phyloP scores from a whole-genome alignment of 768 basidiomycete genomes.

The Rhizopogon vesiculosus region DNA sequence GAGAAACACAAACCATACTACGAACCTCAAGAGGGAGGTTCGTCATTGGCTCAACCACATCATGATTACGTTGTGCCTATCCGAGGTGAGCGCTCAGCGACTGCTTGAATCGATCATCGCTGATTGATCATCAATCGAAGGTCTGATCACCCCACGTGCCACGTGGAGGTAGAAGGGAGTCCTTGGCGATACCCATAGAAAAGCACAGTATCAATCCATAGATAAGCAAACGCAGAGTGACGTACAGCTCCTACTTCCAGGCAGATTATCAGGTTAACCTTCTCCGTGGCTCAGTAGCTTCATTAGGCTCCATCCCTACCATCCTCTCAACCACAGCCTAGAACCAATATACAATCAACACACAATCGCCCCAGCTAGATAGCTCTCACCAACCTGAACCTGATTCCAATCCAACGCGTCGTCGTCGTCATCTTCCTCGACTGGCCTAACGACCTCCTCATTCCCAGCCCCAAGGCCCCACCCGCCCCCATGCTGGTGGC shows the following conservation, averaged over 20 bases:
- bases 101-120: too few species aligned
- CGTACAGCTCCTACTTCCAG: neutral
- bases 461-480: constrained; percentile 69
- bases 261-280: constrained; percentile 13
- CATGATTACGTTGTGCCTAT: too few species aligned
- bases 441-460: constrained; percentile 40
- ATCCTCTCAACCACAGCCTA: constrained; percentile 55
- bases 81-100: too few species aligned
- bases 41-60: too few species aligned
- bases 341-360: neutral
- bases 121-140: too few species aligned
- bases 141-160: too few species aligned
- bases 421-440: constrained; percentile 62
- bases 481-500: constrained; percentile 47
- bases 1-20: too few species aligned
- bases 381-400: constrained; percentile 44
- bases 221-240: neutral
- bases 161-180: too few species aligned
- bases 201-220: neutral
- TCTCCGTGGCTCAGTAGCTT: constrained; percentile 23
- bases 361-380: neutral
- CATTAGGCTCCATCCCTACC: constrained; percentile 43
- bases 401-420: constrained; percentile 65
- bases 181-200: neutral
- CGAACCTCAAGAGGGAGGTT: too few species aligned